Base-by-base conservation (phyloP, 495 filamentous ascomycete species). In the Ramalina intermedia region DNA sequence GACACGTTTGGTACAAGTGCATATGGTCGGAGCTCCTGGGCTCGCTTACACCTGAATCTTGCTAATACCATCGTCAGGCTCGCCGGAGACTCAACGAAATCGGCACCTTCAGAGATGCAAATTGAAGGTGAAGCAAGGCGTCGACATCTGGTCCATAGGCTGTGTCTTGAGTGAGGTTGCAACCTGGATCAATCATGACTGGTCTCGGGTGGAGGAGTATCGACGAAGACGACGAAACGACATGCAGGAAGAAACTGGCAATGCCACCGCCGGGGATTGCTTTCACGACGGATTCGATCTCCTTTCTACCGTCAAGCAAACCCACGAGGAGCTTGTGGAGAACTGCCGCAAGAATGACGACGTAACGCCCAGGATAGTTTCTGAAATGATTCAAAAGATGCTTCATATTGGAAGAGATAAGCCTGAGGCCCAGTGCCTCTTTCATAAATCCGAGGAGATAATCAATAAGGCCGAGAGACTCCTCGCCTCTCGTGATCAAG, bases 111-210 rank as follows among this genome's bases (percentile, higher is more conserved):
- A 24, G 23, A 24, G 1, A 1, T 24, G 23, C 23, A 4, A 2
- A 2, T 24, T 62, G 1, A 11, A 41, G 5, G 52, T 61, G 9
- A 46, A 48, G 27, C 55, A 56, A 36, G 49, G 43, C 18, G 58
- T 64, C 33, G 71, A 73, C 48, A 66, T 73, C 8, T 74, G 68
- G 63, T 67, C 69, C 0, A 54, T 72, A 9, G 69, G 67, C 1
- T 68, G 68, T 49, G 58, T 73, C n/a, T 58, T 62, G 17, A 73
- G 69, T 41, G 68, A 71, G 52, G 66, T 58, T 35, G 60, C 59
- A 7, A 59, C 63, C 12, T 74, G 69, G 69, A 52, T 67, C 4
- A 58, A 54, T 1, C 50, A 61, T 11, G 69, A 64, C 0, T 50
- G 43, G 35, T 46, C 59, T 7, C 56, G 60, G 41, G 57, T 69